A percentile compares a stretch with the other conserved stretches of the same genome.
These are phyloP conservation scores for Rhynchosporium agropyri DNA, from an alignment of 2,329 filamentous ascomycete species.

Conservation along the genomic window DNA sequence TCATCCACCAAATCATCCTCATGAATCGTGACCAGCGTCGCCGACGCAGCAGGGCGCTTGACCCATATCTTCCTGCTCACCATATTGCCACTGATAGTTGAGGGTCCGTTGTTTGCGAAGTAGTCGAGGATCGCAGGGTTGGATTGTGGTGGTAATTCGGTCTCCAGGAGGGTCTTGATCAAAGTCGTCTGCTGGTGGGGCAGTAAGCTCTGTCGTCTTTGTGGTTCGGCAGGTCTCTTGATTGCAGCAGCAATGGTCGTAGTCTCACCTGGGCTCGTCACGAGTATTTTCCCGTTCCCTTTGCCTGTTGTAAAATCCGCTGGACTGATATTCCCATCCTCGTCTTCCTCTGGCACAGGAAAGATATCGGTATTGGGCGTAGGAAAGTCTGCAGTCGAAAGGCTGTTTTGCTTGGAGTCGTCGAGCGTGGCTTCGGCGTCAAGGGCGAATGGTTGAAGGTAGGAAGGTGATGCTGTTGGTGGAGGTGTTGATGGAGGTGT, in stretches of 20 bases:
- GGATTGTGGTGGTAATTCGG: conserved; percentile 42
- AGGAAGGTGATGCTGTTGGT: conserved; percentile 20
- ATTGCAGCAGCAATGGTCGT: conserved; percentile 19
- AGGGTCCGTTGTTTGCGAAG: conserved; percentile 39
- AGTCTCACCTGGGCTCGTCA: conserved; percentile 11
- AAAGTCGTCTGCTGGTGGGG: conserved; percentile 49
- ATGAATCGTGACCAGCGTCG: conserved; percentile 81
- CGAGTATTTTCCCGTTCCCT: neutral
- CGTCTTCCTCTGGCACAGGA: conserved; percentile 33
- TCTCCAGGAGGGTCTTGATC: conserved; percentile 57
- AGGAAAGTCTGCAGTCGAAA: conserved; percentile 37
- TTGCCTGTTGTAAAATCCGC: conserved; percentile 8
- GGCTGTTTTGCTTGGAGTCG: conserved; percentile 36
- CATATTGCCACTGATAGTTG: conserved; percentile 49
- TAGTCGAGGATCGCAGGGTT: conserved; percentile 42
- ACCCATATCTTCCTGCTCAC: conserved; percentile 90
- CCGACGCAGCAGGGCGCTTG: conserved; percentile 79
- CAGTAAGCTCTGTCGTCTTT: conserved; percentile 49
- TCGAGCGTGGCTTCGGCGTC: conserved; percentile 20
- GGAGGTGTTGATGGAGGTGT: conserved; percentile 12
- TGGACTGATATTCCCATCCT: conserved; percentile 17
- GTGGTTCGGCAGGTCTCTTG: conserved; percentile 34
- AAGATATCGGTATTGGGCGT: conserved; percentile 40
- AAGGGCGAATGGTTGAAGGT: conserved; percentile 17
- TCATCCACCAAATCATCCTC: conserved; percentile 95